Evolutionary conservation across 805 yeast genomes (phyloP).

Genomic region (Starmerella etchellsii): DNA sequence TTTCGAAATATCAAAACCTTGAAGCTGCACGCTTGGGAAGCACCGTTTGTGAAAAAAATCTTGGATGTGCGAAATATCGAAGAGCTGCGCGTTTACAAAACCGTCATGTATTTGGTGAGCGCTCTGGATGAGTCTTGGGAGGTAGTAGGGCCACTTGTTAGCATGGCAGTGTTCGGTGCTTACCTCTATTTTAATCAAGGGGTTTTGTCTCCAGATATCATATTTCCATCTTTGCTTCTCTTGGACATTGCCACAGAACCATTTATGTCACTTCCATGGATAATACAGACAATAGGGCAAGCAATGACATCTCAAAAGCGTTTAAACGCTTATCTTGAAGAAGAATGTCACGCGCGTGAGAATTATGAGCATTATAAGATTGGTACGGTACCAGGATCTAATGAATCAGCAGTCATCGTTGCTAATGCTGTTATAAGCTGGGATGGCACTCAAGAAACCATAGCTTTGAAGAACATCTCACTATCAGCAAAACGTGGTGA

Average conservation of each 20-base stretch:
- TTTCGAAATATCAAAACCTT: constrained; percentile 79
- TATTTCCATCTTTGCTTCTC: constrained; percentile 45
- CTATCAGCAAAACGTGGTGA: constrained; percentile 64
- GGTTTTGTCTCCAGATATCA: constrained; percentile 76
- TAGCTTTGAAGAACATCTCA: constrained; percentile 55
- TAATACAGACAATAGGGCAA: constrained; percentile 7
- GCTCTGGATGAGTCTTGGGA: constrained; percentile 53
- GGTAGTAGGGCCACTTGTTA: constrained; percentile 72
- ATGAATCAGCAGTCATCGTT: not conserved
- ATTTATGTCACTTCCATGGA: constrained; percentile 8
- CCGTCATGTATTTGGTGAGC: constrained; percentile 39
- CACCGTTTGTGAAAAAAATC: constrained; percentile 49
- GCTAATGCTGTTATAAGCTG: not conserved
- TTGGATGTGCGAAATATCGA: constrained; percentile 32
- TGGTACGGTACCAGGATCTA: not conserved
- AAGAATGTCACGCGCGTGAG: constrained; percentile 4
- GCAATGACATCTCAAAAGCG: constrained; percentile 11
- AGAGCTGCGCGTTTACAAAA: not conserved
- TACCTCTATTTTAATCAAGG: constrained; percentile 47
- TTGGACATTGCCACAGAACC: constrained; percentile 43
- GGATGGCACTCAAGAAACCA: constrained; percentile 29
- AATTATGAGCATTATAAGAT: constrained; percentile 3
- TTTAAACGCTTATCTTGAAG: constrained; percentile 10
- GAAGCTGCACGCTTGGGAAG: constrained; percentile 80
- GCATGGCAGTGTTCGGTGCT: constrained; percentile 73